Conservation (phyloP, 495 filamentous ascomycete species). For the Chaetomium tenue region DNA sequence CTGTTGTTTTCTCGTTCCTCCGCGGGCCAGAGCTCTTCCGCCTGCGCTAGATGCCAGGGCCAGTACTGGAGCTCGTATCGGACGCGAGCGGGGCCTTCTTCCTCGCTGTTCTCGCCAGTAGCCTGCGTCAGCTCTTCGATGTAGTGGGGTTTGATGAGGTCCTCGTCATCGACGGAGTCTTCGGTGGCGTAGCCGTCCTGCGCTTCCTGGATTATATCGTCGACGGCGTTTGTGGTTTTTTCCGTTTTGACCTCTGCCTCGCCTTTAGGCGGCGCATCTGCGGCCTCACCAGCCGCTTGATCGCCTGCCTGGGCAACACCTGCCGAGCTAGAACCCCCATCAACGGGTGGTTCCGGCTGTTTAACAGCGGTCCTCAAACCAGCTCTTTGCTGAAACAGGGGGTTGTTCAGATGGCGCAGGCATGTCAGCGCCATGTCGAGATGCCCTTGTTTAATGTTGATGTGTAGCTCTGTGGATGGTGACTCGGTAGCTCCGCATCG, state of each 20-base stretch:
- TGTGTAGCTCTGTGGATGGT: constrained; percentile 11
- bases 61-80: constrained; percentile 31
- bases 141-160: not conserved
- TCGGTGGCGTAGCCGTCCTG: constrained; percentile 15
- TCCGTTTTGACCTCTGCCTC: not conserved
- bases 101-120: constrained; percentile 7
- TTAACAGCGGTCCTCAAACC: not conserved
- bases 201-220: not conserved
- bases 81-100: not conserved
- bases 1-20: constrained; percentile 24
- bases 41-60: constrained; percentile 26
- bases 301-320: not conserved
- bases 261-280: not conserved
- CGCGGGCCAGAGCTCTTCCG: constrained; percentile 22
- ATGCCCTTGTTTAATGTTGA: constrained; percentile 25
- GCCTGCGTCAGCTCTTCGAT: not conserved
- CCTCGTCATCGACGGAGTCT: constrained; percentile 24
- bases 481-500: constrained; percentile 21
- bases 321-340: not conserved
- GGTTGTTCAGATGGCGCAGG: constrained; percentile 32
- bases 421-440: constrained; percentile 28
- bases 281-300: not conserved
- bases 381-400: constrained; percentile 25
- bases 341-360: not conserved
- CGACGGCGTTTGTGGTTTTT: not conserved